Evolutionary conservation across 225 moss, liverwort and hornwort genomes (phyloP), one percentile per base, ranked within the genome.

Genomic region (Polytrichum formosum): DNA sequence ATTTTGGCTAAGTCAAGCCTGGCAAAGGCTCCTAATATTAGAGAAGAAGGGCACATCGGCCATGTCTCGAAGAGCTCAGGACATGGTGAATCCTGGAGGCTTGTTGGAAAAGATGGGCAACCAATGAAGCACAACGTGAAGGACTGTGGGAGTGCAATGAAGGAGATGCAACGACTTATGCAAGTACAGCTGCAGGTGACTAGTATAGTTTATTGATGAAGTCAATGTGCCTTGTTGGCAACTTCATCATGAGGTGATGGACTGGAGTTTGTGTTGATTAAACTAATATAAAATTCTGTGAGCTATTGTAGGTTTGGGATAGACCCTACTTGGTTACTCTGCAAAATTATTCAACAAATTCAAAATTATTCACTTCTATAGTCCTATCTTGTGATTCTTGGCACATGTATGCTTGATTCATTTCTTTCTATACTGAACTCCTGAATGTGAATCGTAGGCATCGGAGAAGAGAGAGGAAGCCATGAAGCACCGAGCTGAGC

Each of bases 141-240:
- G 78, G 80, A 86, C 67, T 86, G 86, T 62, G 83, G 83, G 46
- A 82, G 73, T 71, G 80, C 85, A 31, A 68, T 88, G 69, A 82
- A 84, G 77, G 85, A 88, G 77, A 82, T 88, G 84, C 88, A 85
- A 54, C 78, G 80, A 66, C 84, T 88, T 66, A 82, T 88, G 85
- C 84, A 85, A 80, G 82, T 80, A 35, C 82, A 88, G 71, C 85
- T 88, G 46, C 84, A 88, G 85, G 88, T 82, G 56, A 69, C 78
- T 29, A 63, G 53, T 46, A 13, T 4, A 46, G 16, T 46, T 46
- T 16, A 46, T 46, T 35, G 35, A 35, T 35, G 35, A 9, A 35
- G 35, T 9, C 35, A 35, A 35, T 35, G 35, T 35, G 2, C 35
- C 35, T 35, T 35, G 33, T 7, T 35, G 2, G 35, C 0, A 9